These are phyloP conservation scores for Retiboletus fuscus DNA, from an alignment of 1,284 basidiomycete species.

Conservation along the genomic window DNA sequence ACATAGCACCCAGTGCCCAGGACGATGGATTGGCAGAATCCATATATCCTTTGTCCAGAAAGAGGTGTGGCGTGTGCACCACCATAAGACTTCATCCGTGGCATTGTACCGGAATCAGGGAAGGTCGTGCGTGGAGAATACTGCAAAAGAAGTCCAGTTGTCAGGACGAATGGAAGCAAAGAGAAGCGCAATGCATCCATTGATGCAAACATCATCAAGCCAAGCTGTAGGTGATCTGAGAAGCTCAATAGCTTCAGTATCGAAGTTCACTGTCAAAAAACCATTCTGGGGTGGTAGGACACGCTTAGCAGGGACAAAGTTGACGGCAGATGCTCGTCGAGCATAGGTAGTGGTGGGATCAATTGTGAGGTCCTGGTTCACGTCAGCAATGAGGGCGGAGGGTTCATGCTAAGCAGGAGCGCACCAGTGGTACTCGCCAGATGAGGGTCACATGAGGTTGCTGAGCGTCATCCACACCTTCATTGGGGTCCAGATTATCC, in stretches of 20 bases:
- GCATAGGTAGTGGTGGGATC: no score
- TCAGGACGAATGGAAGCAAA: neutral
- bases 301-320: neutral
- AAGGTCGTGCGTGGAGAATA: conserved; percentile 30
- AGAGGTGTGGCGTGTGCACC: neutral
- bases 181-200: conserved; percentile 24
- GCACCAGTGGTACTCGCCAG: no score
- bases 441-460: no score
- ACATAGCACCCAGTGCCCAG: conserved; percentile 32
- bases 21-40: conserved; percentile 30
- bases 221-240: conserved; percentile 17
- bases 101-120: conserved; percentile 7
- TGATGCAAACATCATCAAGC: conserved; percentile 29
- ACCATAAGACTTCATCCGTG: conserved; percentile 28
- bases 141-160: neutral
- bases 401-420: no score
- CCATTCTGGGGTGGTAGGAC: conserved; percentile 2
- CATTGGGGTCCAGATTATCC: no score
- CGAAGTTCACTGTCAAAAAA: conserved; percentile 13
- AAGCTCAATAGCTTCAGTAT: conserved; percentile 12
- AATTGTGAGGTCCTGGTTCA: no score
- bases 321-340: no score
- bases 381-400: no score
- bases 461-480: no score
- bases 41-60: conserved; percentile 22